Evolutionary conservation across 805 yeast species (phyloP).

Genomic region (Candida hungchunana): DNA sequence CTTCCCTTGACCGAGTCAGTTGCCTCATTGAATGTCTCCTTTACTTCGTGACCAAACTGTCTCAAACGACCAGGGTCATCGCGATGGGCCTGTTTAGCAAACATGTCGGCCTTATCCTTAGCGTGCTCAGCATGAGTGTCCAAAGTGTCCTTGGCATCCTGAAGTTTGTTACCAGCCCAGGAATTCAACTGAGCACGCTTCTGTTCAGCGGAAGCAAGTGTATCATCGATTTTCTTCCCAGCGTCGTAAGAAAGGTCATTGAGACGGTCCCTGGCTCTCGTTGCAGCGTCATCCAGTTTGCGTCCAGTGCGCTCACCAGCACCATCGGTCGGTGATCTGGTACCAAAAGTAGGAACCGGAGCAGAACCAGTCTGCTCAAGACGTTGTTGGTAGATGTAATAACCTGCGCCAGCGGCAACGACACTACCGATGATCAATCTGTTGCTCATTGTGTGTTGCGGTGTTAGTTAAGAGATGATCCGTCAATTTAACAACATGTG

Average conservation of each 20-base stretch:
- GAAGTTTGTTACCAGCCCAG: slow-evolving; percentile 23
- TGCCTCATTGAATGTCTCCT: slow-evolving; percentile 19
- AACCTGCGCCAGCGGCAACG: slow-evolving; percentile 24
- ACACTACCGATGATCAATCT: slow-evolving; percentile 23
- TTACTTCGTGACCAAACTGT: slow-evolving; percentile 21
- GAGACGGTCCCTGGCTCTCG: slow-evolving; percentile 14
- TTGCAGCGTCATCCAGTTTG: slow-evolving; percentile 23
- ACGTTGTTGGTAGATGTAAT: slow-evolving; percentile 24
- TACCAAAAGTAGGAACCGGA: slow-evolving; percentile 13
- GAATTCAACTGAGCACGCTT: slow-evolving; percentile 13
- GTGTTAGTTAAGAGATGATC: neutral
- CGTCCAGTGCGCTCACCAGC: slow-evolving; percentile 24
- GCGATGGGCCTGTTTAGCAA: slow-evolving; percentile 16
- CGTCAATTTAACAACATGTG: neutral
- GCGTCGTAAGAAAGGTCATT: slow-evolving; percentile 19
- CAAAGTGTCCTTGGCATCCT: slow-evolving; percentile 12
- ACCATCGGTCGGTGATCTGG: slow-evolving; percentile 12
- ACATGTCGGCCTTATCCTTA: slow-evolving; percentile 16
- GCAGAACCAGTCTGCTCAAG: slow-evolving; percentile 21
- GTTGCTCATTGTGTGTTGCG: slow-evolving; percentile 7
- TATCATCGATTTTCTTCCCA: slow-evolving; percentile 17
- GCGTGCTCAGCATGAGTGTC: slow-evolving; percentile 16
- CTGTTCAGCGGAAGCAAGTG: slow-evolving; percentile 13
- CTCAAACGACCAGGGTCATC: slow-evolving; percentile 16
- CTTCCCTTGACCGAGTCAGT: slow-evolving; percentile 6